Base-by-base conservation (phyloP, 331 rosid species). In the Cydonia oblonga region DNA sequence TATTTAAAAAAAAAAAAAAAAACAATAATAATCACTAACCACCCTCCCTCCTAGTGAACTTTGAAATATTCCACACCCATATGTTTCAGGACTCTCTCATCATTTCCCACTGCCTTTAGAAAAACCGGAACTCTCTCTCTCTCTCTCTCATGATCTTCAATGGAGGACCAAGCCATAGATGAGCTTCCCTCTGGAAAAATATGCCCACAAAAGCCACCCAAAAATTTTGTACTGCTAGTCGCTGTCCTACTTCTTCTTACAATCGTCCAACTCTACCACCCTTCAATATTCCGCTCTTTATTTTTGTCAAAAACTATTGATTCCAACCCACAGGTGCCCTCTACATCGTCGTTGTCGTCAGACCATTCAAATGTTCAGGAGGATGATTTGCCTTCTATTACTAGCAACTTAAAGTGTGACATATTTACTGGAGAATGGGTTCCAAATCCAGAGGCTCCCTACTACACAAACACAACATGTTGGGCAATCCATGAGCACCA, bases 401-500 rank as follows among this genome's bases (percentile, higher is more conserved):
- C 35, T 1, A 70, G 53, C 4, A 67, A 67, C 20, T 53, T 68
- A 3, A 63, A 64, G 38, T 86, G 90, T 66, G 90, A 86, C 65
- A 64, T 86, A 35, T 86, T 86, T 56, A 72, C 80, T 5, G 90
- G 90, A 6, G 88, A 86, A 52, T 86, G 90, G 90, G 26, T 86
- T 9, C 86, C 83, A 14, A 81, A 86, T 28, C 88, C 85, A 2
- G 72, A 81, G 6, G 90, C 88, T 33, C 90, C 90, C 0, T 86
- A 81, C 7, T 86, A 86, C 73, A 58, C 82, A 30, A 86, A 84
- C 81, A 74, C 25, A 2, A 82, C 83, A 3, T 86, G 90, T 38
- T 86, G 88, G 88, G 90, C 88, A 62, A 81, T 86, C 25, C 90
- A 86, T 35, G 98, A 93, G 65, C 97, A 93, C 24, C 98, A 93